phyloP scores from a whole-genome alignment of 2,329 filamentous ascomycete species.

The Xylaria digitata region DNA sequence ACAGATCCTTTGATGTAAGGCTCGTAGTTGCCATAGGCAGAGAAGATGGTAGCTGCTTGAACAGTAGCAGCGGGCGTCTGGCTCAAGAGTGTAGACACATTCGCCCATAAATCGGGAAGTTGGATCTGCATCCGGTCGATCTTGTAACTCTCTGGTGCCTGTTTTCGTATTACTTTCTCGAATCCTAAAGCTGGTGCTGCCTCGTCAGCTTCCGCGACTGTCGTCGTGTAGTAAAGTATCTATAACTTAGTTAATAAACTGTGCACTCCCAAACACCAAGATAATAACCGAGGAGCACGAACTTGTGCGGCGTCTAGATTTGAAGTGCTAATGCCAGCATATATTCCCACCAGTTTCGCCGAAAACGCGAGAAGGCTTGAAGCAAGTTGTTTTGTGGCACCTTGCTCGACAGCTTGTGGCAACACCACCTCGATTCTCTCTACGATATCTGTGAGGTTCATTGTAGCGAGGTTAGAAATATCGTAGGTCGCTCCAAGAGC shows the following conservation, averaged over 20 bases:
- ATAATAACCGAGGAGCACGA: background rate
- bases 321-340: background rate
- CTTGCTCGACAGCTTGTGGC: conserved; percentile 9
- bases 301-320: background rate
- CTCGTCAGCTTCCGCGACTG: conserved; percentile 15
- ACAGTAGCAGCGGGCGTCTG: conserved; percentile 9
- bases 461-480: background rate
- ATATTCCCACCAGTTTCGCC: background rate
- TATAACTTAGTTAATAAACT: background rate
- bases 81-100: conserved; percentile 10
- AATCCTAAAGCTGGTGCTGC: conserved; percentile 23
- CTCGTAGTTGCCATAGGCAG: conserved; percentile 6
- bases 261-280: background rate
- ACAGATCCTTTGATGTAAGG: conserved; percentile 18
- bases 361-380: conserved; percentile 9
- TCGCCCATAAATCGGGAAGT: conserved; percentile 3
- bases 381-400: conserved; percentile 8
- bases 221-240: conserved; percentile 16
- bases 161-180: conserved; percentile 5
- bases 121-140: conserved; percentile 21
- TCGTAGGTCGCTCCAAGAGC: conserved; percentile 1
- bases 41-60: conserved; percentile 19
- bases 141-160: conserved; percentile 21
- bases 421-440: background rate
- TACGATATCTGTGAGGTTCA: conserved; percentile 2